These are phyloP conservation scores for Clonostachys sp. DNA, from an alignment of 2,329 filamentous ascomycete genomes.

Conservation along the genomic window DNA sequence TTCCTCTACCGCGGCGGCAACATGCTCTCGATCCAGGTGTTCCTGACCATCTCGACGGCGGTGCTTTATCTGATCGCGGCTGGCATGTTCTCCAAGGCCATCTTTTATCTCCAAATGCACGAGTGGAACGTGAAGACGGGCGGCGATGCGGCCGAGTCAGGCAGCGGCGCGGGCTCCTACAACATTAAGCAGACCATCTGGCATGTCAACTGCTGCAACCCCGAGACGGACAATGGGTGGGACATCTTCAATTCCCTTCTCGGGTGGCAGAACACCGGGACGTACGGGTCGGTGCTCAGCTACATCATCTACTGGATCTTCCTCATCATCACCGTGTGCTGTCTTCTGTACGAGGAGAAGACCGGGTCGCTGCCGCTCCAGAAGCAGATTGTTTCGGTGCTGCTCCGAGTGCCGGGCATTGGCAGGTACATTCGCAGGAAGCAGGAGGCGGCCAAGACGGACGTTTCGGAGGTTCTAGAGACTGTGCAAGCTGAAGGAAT, in stretches of 20 bases:
- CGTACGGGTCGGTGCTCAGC: conserved; percentile 79
- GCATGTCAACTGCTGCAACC: conserved; percentile 83
- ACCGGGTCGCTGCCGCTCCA: too few relatives aligned
- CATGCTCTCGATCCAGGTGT: conserved; percentile 54
- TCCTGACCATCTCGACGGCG: conserved; percentile 78
- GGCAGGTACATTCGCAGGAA: too few relatives aligned
- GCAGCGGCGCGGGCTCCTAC: conserved; percentile 67
- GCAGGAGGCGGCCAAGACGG: too few relatives aligned
- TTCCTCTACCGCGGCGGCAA: conserved; percentile 59
- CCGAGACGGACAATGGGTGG: conserved; percentile 71
- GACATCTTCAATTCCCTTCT: conserved; percentile 83
- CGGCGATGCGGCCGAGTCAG: conserved; percentile 45
- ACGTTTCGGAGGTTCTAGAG: too few relatives aligned
- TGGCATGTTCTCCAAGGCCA: conserved; percentile 71
- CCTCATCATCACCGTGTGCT: conserved; percentile 43
- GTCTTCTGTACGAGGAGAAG: too few relatives aligned
- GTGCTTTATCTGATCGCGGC: conserved; percentile 81
- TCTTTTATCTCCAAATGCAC: conserved; percentile 71
- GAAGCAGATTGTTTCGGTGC: too few relatives aligned
- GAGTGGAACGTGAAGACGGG: conserved; percentile 63
- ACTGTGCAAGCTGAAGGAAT: too few relatives aligned
- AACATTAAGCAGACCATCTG: conserved; percentile 75
- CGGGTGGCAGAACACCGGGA: conserved; percentile 85
- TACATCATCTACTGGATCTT: conserved; percentile 87
- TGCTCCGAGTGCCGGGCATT: too few relatives aligned